Conservation (phyloP, 768 basidiomycete species). For the Trametes cubensis region DNA sequence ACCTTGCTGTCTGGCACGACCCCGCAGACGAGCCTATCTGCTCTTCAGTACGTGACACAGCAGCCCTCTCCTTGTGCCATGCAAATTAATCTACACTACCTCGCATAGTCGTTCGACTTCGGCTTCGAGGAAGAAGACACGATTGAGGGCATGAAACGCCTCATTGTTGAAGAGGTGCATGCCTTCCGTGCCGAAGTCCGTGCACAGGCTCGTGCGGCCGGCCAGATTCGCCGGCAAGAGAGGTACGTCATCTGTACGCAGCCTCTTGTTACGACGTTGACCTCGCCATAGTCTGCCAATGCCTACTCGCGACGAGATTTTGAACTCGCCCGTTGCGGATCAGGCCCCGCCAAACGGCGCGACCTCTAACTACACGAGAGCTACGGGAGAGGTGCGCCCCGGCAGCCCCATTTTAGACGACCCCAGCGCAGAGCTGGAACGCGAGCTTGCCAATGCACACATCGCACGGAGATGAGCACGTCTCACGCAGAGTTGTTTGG, state of each 20-base stretch:
- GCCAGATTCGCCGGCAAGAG: constrained; percentile 76
- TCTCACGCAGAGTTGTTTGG: not conserved
- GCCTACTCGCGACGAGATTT: constrained; percentile 79
- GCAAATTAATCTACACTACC: not conserved
- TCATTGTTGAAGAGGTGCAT: constrained; percentile 93
- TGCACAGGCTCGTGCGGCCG: constrained; percentile 71
- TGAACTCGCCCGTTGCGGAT: constrained; percentile 75
- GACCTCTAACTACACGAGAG: constrained; percentile 67
- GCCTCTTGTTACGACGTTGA: not conserved
- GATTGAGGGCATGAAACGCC: constrained; percentile 94
- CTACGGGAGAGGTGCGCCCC: constrained; percentile 44
- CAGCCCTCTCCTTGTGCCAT: not conserved
- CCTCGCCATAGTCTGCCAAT: constrained; percentile 63
- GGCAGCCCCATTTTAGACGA: constrained; percentile 81
- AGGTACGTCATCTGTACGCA: constrained; percentile 47
- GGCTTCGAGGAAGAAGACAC: constrained; percentile 95
- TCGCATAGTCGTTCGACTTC: constrained; percentile 85
- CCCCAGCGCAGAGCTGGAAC: constrained; percentile 83
- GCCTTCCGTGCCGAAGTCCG: constrained; percentile 89
- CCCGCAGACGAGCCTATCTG: constrained; percentile 92
- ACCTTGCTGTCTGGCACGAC: constrained; percentile 97
- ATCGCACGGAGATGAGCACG: constrained; percentile 35
- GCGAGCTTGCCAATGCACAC: constrained; percentile 79
- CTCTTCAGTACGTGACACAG: constrained; percentile 55
- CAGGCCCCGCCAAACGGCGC: constrained; percentile 59